phyloP scores from a whole-genome alignment of 495 filamentous ascomycete species.

The Alectoria sarmentosa region DNA sequence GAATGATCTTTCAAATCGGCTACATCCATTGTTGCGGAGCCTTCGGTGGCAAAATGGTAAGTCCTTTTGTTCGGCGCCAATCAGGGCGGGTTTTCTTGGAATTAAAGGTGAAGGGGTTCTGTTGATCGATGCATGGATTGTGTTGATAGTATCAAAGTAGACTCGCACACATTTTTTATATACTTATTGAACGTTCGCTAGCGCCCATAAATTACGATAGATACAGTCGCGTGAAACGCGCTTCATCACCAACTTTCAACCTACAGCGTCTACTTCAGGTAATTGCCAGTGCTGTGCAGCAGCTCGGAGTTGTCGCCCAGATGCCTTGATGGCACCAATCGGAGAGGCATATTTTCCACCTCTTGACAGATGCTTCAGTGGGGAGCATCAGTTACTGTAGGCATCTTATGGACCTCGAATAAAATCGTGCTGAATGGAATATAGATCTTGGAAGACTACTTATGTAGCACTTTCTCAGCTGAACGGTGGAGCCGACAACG shows the following conservation, averaged over 20 bases:
- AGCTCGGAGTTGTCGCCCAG: conserved; percentile 4
- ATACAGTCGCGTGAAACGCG: no score
- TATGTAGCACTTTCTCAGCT: conserved; percentile 57
- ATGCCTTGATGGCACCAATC: conserved; percentile 57
- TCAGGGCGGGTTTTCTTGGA: background rate
- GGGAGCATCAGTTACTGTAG: conserved; percentile 52
- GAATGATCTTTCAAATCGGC: conserved; percentile 73
- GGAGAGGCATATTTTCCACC: conserved; percentile 55
- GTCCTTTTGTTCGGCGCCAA: background rate
- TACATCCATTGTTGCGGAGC: conserved; percentile 34
- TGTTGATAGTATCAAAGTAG: background rate
- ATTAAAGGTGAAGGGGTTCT: background rate
- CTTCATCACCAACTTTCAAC: no score
- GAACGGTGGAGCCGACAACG: conserved; percentile 36
- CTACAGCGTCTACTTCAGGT: background rate
- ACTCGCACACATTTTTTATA: no score
- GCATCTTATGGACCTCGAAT: conserved; percentile 24
- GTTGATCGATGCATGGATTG: background rate
- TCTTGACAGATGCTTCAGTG: conserved; percentile 55
- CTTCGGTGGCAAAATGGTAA: no score
- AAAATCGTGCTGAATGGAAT: conserved; percentile 23
- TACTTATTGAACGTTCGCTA: background rate
- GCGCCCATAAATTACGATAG: background rate
- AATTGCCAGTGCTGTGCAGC: background rate
- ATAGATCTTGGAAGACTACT: conserved; percentile 70